phyloP scores from a whole-genome alignment of 352 stramenopile genomes.

The Sclerospora graminicola region DNA sequence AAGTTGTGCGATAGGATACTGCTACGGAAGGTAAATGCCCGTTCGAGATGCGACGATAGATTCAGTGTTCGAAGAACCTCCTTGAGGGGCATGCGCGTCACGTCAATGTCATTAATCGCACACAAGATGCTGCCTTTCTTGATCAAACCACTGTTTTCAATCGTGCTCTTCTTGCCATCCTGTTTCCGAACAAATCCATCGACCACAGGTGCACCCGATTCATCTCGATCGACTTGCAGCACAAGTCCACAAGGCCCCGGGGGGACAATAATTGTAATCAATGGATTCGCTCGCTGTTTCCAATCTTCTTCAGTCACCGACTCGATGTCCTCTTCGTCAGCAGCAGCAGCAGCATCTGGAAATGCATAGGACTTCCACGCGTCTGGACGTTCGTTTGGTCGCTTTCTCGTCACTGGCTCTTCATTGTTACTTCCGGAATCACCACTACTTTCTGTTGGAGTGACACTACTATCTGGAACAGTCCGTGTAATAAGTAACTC shows the following conservation, averaged over 20 bases:
- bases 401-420: neutral
- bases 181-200: constrained; percentile 66
- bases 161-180: constrained; percentile 55
- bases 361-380: constrained; percentile 21
- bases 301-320: constrained; percentile 54
- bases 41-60: constrained; percentile 56
- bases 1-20: constrained; percentile 20
- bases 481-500: constrained; percentile 43
- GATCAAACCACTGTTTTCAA: constrained; percentile 67
- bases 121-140: constrained; percentile 54
- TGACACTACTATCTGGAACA: constrained; percentile 15
- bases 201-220: constrained; percentile 40
- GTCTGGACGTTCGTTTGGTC: neutral
- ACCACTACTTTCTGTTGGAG: constrained; percentile 18
- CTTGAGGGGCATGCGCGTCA: constrained; percentile 47
- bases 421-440: constrained; percentile 13
- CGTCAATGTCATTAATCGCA: constrained; percentile 74
- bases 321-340: constrained; percentile 29
- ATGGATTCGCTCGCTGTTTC: constrained; percentile 48
- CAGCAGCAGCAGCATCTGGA: constrained; percentile 12
- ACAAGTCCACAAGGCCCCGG: constrained; percentile 63
- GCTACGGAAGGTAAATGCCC: constrained; percentile 67
- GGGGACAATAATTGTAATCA: constrained; percentile 63
- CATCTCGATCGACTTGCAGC: constrained; percentile 34
- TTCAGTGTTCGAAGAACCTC: constrained; percentile 69